Conservation (phyloP, 2,329 filamentous ascomycete genomes). For the Epichloe gansuensis region DNA sequence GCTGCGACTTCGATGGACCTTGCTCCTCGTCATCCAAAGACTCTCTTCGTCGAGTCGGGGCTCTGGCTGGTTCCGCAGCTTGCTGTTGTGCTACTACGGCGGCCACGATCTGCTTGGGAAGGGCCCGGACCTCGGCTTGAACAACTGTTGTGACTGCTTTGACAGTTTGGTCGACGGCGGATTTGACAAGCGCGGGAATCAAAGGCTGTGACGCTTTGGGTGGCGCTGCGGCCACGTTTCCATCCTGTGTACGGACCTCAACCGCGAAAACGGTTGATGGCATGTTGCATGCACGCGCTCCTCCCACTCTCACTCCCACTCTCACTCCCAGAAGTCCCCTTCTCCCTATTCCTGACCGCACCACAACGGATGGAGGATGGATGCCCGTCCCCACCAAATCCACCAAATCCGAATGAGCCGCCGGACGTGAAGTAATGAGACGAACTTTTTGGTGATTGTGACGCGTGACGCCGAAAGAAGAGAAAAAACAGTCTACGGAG, state of each 20-base stretch:
- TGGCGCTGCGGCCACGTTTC: not conserved
- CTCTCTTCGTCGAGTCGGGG: not conserved
- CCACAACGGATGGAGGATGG: not conserved
- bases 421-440: not conserved
- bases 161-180: slow-evolving; percentile 6
- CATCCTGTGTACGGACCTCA: slow-evolving; percentile 4
- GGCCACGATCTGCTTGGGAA: slow-evolving; percentile 5
- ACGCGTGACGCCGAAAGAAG: not conserved
- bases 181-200: slow-evolving; percentile 6
- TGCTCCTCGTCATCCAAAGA: slow-evolving; percentile 1
- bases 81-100: slow-evolving; percentile 4
- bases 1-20: slow-evolving; percentile 5
- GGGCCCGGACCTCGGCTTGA: slow-evolving; percentile 6
- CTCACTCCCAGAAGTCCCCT: no score
- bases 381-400: not conserved
- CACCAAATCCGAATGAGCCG: not conserved
- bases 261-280: not conserved
- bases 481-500: no score
- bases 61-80: not conserved
- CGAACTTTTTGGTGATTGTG: not conserved
- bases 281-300: not conserved
- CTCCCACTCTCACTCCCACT: no score
- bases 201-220: slow-evolving; percentile 1
- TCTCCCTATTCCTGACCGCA: not conserved
- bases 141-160: slow-evolving; percentile 6